Percentiles rank a stretch among this genome's conserved stretches.
These are phyloP conservation scores for Xylariaceae sp. DNA, from an alignment of 2,329 filamentous ascomycete genomes.

Conservation along the genomic window DNA sequence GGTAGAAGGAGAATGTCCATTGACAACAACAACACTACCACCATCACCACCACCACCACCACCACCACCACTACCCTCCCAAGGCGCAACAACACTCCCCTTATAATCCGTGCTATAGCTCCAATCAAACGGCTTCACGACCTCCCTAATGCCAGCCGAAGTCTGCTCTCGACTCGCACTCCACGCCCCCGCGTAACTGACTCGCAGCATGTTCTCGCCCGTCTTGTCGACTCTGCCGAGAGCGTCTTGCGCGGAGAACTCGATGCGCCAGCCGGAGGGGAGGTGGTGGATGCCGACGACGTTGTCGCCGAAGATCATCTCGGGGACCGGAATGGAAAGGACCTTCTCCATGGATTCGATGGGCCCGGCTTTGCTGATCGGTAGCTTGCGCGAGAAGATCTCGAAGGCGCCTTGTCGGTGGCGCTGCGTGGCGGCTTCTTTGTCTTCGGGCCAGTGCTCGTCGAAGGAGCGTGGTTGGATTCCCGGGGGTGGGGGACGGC, in stretches of 20 bases:
- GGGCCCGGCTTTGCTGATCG: conserved; percentile 86
- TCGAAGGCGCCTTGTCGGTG: conserved; percentile 64
- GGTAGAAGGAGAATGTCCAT: background rate
- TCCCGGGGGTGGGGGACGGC: conserved; percentile 12
- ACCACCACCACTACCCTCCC: conserved; percentile 5
- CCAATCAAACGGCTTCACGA: conserved; percentile 97
- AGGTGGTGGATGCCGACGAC: conserved; percentile 69
- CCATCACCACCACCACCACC: background rate
- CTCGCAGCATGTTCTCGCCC: conserved; percentile 82
- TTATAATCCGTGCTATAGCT: conserved; percentile 88
- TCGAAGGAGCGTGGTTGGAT: conserved; percentile 34
- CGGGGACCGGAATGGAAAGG: conserved; percentile 82
- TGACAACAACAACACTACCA: no score
- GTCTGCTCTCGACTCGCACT: conserved; percentile 63
- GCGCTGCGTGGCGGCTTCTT: conserved; percentile 51
- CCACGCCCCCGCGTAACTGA: conserved; percentile 91
- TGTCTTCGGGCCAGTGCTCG: conserved; percentile 52
- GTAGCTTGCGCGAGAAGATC: conserved; percentile 81
- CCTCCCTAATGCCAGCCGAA: conserved; percentile 83
- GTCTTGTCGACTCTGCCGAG: conserved; percentile 94
- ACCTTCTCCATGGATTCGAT: conserved; percentile 80
- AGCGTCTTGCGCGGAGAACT: conserved; percentile 82
- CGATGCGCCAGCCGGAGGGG: conserved; percentile 71
- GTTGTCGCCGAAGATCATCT: conserved; percentile 99
- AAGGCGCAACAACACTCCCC: conserved; percentile 55